Evolutionary conservation across 2,329 filamentous ascomycete genomes (phyloP).

Genomic region (Clarireedia homoeocarpa): DNA sequence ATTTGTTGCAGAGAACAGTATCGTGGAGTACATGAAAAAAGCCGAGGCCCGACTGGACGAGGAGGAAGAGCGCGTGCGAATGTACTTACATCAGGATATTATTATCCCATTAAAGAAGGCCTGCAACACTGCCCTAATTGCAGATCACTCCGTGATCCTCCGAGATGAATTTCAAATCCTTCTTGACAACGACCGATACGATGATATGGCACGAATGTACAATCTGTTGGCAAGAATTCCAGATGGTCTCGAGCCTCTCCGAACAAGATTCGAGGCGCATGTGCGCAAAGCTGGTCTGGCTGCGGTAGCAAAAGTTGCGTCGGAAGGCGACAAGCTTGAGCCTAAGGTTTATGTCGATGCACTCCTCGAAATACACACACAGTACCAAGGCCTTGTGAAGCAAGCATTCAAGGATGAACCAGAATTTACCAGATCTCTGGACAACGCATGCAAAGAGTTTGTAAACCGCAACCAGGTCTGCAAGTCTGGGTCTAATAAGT

Average conservation of each 20-base stretch:
- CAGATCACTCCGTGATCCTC: slow-evolving; percentile 76
- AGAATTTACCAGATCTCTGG: slow-evolving; percentile 90
- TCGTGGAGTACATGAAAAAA: slow-evolving; percentile 99
- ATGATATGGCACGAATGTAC: slow-evolving; percentile 96
- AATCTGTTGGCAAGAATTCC: slow-evolving; percentile 81
- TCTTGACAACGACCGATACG: slow-evolving; percentile 87
- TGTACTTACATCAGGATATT: slow-evolving; percentile 90
- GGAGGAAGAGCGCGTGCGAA: slow-evolving; percentile 85
- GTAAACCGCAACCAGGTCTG: slow-evolving; percentile 97
- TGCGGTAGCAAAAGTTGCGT: slow-evolving; percentile 84
- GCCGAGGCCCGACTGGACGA: slow-evolving; percentile 82
- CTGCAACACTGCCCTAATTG: slow-evolving; percentile 84
- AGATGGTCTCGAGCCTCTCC: slow-evolving; percentile 82
- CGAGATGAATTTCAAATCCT: slow-evolving; percentile 93
- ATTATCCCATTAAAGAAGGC: slow-evolving; percentile 74
- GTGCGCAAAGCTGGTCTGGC: slow-evolving; percentile 82
- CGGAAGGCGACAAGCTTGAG: slow-evolving; percentile 82
- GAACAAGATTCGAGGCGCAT: slow-evolving; percentile 82
- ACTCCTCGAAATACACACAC: slow-evolving; percentile 84
- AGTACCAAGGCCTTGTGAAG: slow-evolving; percentile 88
- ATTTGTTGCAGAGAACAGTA: slow-evolving; percentile 92
- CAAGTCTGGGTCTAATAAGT: slow-evolving; percentile 87
- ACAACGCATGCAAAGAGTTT: slow-evolving; percentile 96
- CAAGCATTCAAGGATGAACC: slow-evolving; percentile 90
- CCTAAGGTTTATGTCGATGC: slow-evolving; percentile 96